These are phyloP conservation scores for Fusarium begoniae DNA, from an alignment of 2,329 filamentous ascomycete species.

Conservation along the genomic window DNA sequence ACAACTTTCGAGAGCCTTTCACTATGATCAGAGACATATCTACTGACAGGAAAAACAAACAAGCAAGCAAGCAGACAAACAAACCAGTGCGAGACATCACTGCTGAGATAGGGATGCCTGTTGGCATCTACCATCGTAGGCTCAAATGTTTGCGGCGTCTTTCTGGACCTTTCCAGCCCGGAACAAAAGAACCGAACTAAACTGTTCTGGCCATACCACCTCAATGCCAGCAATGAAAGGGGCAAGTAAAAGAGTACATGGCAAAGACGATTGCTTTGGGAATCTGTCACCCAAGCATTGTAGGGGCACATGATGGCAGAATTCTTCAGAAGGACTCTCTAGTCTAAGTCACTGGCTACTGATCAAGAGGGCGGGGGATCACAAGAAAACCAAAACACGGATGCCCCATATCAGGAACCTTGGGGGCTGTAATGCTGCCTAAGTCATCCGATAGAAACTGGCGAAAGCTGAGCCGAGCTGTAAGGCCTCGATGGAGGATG, in stretches of 20 bases:
- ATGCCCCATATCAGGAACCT: not conserved
- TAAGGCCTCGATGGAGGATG: slow-evolving; percentile 23
- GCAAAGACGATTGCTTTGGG: not conserved
- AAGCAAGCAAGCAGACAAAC: not conserved
- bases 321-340: slow-evolving; percentile 6
- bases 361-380: not conserved
- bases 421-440: slow-evolving; percentile 21
- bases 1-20: not conserved
- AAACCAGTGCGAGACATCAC: not conserved
- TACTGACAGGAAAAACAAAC: not conserved
- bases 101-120: not conserved
- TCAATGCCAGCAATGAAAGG: not conserved
- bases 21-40: not conserved
- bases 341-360: not conserved
- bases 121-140: not conserved
- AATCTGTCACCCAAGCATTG: slow-evolving; percentile 17
- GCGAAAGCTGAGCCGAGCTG: slow-evolving; percentile 1
- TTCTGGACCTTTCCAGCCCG: not conserved
- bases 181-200: not conserved
- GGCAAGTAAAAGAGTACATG: slow-evolving; percentile 11
- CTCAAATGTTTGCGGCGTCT: not conserved
- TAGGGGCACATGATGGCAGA: slow-evolving; percentile 19
- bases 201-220: not conserved
- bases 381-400: not conserved
- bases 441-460: slow-evolving; percentile 1